Base-by-base conservation (phyloP, 225 moss, liverwort and hornwort genomes). In the Climacium dendroides region DNA sequence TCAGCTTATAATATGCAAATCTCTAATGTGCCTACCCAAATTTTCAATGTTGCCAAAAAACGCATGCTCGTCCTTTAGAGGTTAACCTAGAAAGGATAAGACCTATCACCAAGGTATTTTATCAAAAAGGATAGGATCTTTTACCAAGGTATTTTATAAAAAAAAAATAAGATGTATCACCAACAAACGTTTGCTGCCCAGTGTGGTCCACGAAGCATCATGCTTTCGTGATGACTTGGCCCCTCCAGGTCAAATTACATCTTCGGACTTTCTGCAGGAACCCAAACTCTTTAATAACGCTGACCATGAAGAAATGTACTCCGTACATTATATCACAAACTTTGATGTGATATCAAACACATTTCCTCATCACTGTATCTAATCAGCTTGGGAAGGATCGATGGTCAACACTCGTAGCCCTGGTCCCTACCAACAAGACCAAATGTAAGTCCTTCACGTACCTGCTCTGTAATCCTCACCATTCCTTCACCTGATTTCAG, bases 191-290 rank as follows among this genome's bases (percentile, higher is more conserved):
- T n/a, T n/a, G 47, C 83, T 64, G 90, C n/a, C 41, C 78, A 9
- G 41, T 57, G 73, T 87, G 87, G 87, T 90, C 89, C 87, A 87
- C 87, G 72, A 34, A 78, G 43, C 64, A 28, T 64, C 73, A 83
- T 83, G 83, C 79, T 87, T 90, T 86, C 62, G 41, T 52, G 66
- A 43, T 64, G 86, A 89, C 82, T 50, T 89, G 89, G 89, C 81
- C 67, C 78, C 35, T 60, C 62, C 78, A 85, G 39, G 90, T 90
- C 90, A 90, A 90, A 84, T 47, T 58, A 55, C 79, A 87, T 79
- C 87, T 83, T 74, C 87, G 29, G 45, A 24, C 81, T 81, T 81
- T 81, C 64, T 64, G 64, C 63, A 64, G 48, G 10, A 71, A 82
- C 43, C 69, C 50, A 22, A 85, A n/a, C 62, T 78, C 79, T 87